A percentile compares a stretch with the other conserved stretches of the same genome.
Conservation (phyloP, 345 rosid genomes). For the Psidium friedrichsthalianum region DNA sequence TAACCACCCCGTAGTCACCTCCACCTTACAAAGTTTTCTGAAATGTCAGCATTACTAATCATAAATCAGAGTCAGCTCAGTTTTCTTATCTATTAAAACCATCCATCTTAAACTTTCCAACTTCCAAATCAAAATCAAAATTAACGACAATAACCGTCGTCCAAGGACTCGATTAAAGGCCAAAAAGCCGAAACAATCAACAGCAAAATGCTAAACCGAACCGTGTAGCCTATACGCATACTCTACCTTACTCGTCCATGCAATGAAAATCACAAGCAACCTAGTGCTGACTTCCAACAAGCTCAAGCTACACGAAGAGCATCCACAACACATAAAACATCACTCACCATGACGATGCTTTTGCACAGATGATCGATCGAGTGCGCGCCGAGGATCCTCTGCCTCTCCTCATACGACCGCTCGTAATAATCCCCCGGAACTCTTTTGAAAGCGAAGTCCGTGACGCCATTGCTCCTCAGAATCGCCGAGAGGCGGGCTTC, state of each 20-base stretch:
- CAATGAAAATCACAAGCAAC: neutral
- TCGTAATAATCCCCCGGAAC: conserved; percentile 67
- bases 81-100: neutral
- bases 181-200: neutral
- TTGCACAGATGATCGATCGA: conserved; percentile 82
- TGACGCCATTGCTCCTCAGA: conserved; percentile 44
- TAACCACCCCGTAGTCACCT: neutral
- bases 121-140: neutral
- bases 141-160: neutral
- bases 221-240: neutral
- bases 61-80: neutral
- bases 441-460: conserved; percentile 48
- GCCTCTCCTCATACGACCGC: conserved; percentile 61
- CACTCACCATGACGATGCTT: conserved; percentile 78
- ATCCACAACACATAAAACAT: neutral
- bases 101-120: neutral
- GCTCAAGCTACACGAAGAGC: neutral
- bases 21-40: neutral
- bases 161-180: neutral
- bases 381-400: conserved; percentile 58
- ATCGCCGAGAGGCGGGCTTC: conserved; percentile 57
- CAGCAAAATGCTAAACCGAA: neutral
- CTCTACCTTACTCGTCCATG: neutral
- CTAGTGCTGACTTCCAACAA: neutral
- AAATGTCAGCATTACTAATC: neutral